A percentile compares a stretch with the other conserved stretches of the same genome.
Evolutionary conservation across 257 asterid genomes (phyloP).

Genomic region (Coffea eugenioides): DNA sequence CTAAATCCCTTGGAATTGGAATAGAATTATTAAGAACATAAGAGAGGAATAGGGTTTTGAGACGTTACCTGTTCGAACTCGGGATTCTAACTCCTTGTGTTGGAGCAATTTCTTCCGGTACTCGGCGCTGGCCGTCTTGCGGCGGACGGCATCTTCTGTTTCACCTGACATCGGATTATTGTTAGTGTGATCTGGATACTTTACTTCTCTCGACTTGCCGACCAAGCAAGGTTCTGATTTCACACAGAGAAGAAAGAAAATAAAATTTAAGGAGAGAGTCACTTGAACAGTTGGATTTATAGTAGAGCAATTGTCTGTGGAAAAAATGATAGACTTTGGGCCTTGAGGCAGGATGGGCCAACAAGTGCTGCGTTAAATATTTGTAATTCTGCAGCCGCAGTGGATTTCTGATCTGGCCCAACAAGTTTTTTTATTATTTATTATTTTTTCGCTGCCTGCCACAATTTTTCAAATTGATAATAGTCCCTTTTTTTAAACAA

Average conservation of each 20-base stretch:
- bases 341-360: neutral
- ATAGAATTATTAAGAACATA: neutral
- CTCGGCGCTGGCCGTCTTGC: conserved; percentile 30
- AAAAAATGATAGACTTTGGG: neutral
- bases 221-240: neutral
- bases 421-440: neutral
- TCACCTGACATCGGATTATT: conserved; percentile 27
- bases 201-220: conserved; percentile 1
- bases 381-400: neutral
- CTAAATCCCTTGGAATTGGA: neutral
- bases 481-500: too few relatives aligned
- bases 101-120: conserved; percentile 42
- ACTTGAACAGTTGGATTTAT: neutral
- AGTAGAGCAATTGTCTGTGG: neutral
- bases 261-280: neutral
- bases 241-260: neutral
- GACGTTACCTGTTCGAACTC: conserved; percentile 31
- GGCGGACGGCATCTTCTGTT: conserved; percentile 40
- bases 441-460: too few relatives aligned
- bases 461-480: too few relatives aligned
- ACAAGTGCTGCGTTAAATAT: neutral
- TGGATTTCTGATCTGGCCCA: neutral
- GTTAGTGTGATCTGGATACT: neutral
- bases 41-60: conserved; percentile 1
- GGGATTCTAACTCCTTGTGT: conserved; percentile 41